A percentile compares a stretch with the other conserved stretches of the same genome.
These are phyloP conservation scores for Clonostachys byssicola DNA, from an alignment of 2,329 filamentous ascomycete species.

Conservation along the genomic window DNA sequence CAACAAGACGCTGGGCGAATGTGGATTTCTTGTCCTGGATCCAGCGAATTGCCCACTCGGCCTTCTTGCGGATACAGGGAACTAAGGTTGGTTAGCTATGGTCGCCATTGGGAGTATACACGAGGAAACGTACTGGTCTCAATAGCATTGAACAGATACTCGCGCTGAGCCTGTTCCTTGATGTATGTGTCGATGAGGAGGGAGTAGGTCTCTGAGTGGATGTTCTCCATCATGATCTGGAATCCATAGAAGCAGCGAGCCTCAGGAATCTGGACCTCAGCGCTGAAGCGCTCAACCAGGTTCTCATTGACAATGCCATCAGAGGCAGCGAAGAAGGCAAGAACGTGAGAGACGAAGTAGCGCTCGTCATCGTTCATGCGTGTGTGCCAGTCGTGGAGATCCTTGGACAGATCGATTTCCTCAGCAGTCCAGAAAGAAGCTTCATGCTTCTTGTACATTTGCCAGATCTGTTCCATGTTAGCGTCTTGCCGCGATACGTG, in stretches of 20 bases:
- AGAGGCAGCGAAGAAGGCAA: conserved; percentile 98
- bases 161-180: conserved; percentile 92
- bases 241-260: conserved; percentile 99
- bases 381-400: conserved; percentile 99
- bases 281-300: conserved; percentile 94
- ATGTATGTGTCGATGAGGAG: conserved; percentile 99
- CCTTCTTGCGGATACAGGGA: conserved; percentile 97
- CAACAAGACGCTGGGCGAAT: conserved; percentile 91
- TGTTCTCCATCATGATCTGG: conserved; percentile 99
- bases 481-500: conserved; percentile 15
- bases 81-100: conserved; percentile 42
- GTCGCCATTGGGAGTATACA: conserved; percentile 2
- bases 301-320: conserved; percentile 99
- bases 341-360: conserved; percentile 97
- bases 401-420: conserved; percentile 98
- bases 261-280: conserved; percentile 94
- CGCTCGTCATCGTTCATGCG: conserved; percentile 93
- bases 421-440: conserved; percentile 99
- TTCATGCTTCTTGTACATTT: conserved; percentile 99
- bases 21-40: conserved; percentile 91
- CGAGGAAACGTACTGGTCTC: conserved; percentile 68
- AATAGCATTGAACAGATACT: conserved; percentile 96
- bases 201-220: conserved; percentile 99
- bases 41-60: conserved; percentile 95
- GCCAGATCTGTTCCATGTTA: conserved; percentile 76